Conservation (phyloP, 768 basidiomycete species). For the Glaciozyma antarctica region DNA sequence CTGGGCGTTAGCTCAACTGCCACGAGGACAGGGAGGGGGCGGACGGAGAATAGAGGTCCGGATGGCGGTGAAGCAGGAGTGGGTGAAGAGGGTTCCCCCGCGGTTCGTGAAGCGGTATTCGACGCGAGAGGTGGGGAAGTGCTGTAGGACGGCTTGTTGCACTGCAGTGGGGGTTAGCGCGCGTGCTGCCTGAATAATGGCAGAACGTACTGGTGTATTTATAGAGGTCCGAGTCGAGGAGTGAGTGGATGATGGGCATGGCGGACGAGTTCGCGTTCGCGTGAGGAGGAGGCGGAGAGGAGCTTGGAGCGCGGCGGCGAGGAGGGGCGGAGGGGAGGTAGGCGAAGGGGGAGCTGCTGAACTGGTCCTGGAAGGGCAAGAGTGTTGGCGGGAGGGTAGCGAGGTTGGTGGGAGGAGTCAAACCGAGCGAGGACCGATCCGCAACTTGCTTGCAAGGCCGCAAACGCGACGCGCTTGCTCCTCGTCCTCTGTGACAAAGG, state of each 20-base stretch:
- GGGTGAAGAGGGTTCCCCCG: conserved; percentile 11
- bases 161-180: background rate
- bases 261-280: background rate
- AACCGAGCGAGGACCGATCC: too few relatives aligned
- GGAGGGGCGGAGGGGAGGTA: too few relatives aligned
- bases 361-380: too few relatives aligned
- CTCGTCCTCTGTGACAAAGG: too few relatives aligned
- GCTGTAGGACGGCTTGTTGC: conserved; percentile 3
- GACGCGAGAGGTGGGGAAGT: background rate
- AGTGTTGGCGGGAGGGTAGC: too few relatives aligned
- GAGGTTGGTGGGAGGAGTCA: too few relatives aligned
- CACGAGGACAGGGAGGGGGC: conserved; percentile 34
- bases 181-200: background rate
- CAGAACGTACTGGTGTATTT: conserved; percentile 65
- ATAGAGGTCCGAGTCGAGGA: conserved; percentile 90
- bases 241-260: conserved; percentile 44
- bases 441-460: too few relatives aligned
- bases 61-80: conserved; percentile 54
- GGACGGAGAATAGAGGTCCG: conserved; percentile 56
- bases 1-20: background rate
- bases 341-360: too few relatives aligned
- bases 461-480: too few relatives aligned
- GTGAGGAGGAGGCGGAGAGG: background rate
- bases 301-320: too few relatives aligned
- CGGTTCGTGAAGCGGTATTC: conserved; percentile 30